Evolutionary conservation across 306 rosid species (phyloP), one percentile per base, ranked within the genome.

Genomic region (Senna tora): DNA sequence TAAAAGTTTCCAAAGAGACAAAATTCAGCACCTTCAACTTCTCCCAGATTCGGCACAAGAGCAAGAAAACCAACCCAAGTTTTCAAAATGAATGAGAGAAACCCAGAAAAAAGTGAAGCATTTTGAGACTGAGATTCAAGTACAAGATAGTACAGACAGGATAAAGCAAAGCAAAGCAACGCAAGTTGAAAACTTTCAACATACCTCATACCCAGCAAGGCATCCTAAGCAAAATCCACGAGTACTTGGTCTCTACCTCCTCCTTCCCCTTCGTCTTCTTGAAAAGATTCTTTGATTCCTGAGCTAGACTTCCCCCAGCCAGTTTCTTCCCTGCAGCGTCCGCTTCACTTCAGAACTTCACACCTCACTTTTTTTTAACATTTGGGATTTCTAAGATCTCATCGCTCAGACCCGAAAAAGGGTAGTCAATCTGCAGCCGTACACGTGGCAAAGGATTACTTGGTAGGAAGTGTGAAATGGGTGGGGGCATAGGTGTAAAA

Each of bases 121-220:
- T 71, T 66, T 77, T 32, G 76, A 83, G 81, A 80, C 87, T 73
- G 73, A 87, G 90, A 89, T 84, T 83, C 86, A 80, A 80, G 83
- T 41, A 65, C 77, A 58, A 53, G 38, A 69, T 63, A 79, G 77
- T n/a, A 59, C 17, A 74, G 7, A 59, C 17, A 74, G 7, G 9
- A 65, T 21, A 39, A 45, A 58, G 22, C 66, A 75, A 45, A 58
- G 22, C 66, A 75, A 61, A 34, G 69, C 54, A 80, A 77, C 65
- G 83, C 80, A 74, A 75, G 80, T 46, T 42, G n/a, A 17, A 11
- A 74, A 67, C 75, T 74, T 76, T 71, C 43, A 51, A 57, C 84
- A 68, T 77, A 79, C 89, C 89, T 79, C 72, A 50, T 77, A 51
- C 67, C 64, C 80, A 77, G 9, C 39, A 71, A 82, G 70, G 86